Evolutionary conservation across 2,329 filamentous ascomycete species (phyloP), one percentile per base, ranked within the genome.

Genomic region (Reticulascus tulasneorum): DNA sequence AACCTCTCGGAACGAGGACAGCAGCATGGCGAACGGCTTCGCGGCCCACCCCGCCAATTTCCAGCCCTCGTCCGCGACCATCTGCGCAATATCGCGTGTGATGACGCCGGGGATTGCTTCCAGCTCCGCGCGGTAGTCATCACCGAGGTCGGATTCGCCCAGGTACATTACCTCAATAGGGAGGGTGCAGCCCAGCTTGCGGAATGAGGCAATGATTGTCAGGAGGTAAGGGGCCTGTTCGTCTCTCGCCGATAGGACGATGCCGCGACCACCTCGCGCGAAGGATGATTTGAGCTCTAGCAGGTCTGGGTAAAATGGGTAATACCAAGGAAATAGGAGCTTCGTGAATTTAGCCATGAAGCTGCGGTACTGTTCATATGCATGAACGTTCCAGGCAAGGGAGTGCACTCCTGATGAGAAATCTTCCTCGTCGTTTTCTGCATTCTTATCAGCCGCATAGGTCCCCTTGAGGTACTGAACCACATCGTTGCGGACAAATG

Each of bases 131-230:
- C 18, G 18, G 27, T 29, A 29, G 13, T 29, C 27, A 11, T 29
- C 17, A 8, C 27, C 27, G 8, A 29, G 27, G 13, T 29, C 27
- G 6, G 18, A 16, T 11, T 29, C 27, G 10, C 27, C 27, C 17
- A 29, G 27, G 16, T 29, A 29, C 27, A 29, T 29, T 16, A 29
- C 20, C 16, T 29, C 27, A 19, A 29, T 29, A 5, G 27, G 27
- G 13, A 29, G 27, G 9, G 16, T 29, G 27, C 27, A 29, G 27
- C 27, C 27, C 13, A 29, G 27, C 9, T 7, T 29, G 3, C 27
- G 27, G 16, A 29, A 29, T 9, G 27, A 29, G 16, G 18, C 8
- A n/a, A 29, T 29, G 9, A 19, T 29, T n/a, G 27, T 29, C 16
- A 29, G 10, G 15, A 29, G 27, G 13, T 29, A 29, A 11, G 27